A percentile compares a stretch with the other conserved stretches of the same genome.
Evolutionary conservation across 768 basidiomycete species (phyloP).

Genomic region (Hirschioporus abietinus): DNA sequence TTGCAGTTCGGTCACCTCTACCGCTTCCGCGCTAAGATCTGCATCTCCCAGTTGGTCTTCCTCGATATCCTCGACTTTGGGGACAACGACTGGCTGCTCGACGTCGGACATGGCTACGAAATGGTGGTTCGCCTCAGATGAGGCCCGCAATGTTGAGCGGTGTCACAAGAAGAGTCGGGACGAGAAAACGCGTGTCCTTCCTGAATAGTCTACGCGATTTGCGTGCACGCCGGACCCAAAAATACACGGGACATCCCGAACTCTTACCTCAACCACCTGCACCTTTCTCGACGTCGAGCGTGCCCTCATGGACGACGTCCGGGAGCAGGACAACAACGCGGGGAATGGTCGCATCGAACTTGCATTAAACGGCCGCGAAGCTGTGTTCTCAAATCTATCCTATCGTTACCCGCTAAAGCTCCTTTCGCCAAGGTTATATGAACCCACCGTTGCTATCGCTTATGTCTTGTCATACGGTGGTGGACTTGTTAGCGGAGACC

Average conservation of each 20-base stretch:
- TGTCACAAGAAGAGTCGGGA: neutral
- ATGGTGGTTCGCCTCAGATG: neutral
- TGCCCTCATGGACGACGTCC: neutral
- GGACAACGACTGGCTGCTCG: neutral
- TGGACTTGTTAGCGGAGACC: constrained; percentile 85
- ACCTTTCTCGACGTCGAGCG: neutral
- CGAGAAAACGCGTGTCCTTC: constrained; percentile 1
- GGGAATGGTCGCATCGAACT: constrained; percentile 60
- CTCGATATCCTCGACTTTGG: neutral
- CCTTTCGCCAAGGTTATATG: constrained; percentile 58
- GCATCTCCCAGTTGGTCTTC: neutral
- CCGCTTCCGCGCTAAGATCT: neutral
- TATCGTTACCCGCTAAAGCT: constrained; percentile 87
- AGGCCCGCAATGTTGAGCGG: neutral
- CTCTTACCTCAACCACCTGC: neutral
- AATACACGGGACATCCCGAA: neutral
- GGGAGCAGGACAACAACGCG: constrained; percentile 7
- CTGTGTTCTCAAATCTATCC: constrained; percentile 67
- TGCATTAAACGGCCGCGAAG: constrained; percentile 45
- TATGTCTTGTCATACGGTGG: constrained; percentile 90
- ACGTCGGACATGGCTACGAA: neutral
- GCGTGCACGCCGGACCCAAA: neutral
- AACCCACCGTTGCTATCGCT: constrained; percentile 52
- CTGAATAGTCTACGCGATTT: neutral
- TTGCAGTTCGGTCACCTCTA: neutral